Evolutionary conservation across 2,329 filamentous ascomycete genomes (phyloP).

Genomic region (Dactylonectria estremocensis): DNA sequence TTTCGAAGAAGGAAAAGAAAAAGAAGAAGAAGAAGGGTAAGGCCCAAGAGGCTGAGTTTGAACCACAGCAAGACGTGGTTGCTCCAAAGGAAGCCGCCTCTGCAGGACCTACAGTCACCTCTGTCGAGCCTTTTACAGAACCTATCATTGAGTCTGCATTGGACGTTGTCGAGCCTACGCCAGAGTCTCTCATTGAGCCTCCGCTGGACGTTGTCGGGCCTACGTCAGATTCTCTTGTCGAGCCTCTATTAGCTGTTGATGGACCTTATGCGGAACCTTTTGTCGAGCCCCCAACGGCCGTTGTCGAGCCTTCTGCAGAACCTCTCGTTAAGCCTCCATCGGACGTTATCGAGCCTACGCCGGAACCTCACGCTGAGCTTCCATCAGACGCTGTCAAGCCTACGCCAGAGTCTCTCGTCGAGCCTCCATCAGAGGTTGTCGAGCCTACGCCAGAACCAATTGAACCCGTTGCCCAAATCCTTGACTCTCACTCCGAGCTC

Average conservation of each 20-base stretch:
- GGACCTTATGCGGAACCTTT: neutral
- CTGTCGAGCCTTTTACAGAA: constrained; percentile 14
- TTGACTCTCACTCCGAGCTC: neutral
- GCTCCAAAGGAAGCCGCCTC: constrained; percentile 1
- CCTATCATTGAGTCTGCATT: neutral
- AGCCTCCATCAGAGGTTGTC: neutral
- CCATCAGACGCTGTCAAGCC: neutral
- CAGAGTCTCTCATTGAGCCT: neutral
- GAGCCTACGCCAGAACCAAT: constrained; percentile 9
- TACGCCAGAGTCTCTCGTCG: neutral
- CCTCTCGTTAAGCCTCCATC: constrained; percentile 2
- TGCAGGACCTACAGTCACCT: constrained; percentile 1
- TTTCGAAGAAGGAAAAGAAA: constrained; percentile 46
- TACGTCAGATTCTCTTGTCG: neutral
- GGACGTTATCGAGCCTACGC: constrained; percentile 6
- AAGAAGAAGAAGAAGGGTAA: constrained; percentile 33
- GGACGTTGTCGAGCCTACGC: neutral
- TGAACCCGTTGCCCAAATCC: neutral
- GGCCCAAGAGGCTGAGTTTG: constrained; percentile 7
- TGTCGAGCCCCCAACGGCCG: neutral
- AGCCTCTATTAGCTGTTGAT: neutral
- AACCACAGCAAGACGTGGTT: constrained; percentile 15
- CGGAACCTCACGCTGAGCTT: too few species aligned
- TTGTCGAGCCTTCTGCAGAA: constrained; percentile 9
- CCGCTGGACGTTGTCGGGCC: neutral